Percentiles rank a stretch among this genome's conserved stretches.
phyloP scores from a whole-genome alignment of 352 stramenopile species.

The Pythium plurisporium region DNA sequence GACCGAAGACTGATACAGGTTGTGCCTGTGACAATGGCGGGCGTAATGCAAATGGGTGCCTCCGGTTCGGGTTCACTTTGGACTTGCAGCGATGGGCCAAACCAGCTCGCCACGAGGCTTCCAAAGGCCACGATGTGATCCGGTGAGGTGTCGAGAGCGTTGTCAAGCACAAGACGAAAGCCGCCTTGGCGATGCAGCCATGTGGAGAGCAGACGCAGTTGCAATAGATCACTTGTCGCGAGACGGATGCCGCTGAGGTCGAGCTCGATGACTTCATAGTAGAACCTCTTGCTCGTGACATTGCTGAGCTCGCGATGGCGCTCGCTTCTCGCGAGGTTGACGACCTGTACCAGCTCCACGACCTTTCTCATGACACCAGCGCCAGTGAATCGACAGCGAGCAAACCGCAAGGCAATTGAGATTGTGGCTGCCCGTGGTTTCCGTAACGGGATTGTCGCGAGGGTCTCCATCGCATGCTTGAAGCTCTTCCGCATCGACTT shows the following conservation, averaged over 20 bases:
- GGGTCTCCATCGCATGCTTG: slow-evolving; percentile 21
- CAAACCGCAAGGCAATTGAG: slow-evolving; percentile 31
- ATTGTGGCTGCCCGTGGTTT: slow-evolving; percentile 6
- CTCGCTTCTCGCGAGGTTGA: background rate
- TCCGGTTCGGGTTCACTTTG: background rate
- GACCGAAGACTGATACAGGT: slow-evolving; percentile 18
- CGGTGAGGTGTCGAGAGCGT: background rate
- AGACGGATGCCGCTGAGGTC: slow-evolving; percentile 6
- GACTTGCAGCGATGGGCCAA: background rate
- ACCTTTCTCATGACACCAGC: background rate
- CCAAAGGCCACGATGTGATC: slow-evolving; percentile 18
- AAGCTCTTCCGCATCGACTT: slow-evolving; percentile 28
- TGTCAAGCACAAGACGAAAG: slow-evolving; percentile 28
- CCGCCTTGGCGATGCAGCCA: too few relatives aligned
- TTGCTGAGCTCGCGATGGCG: slow-evolving; percentile 8
- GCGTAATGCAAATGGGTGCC: background rate
- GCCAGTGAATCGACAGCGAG: background rate
- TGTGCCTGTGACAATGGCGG: background rate
- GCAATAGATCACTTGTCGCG: background rate
- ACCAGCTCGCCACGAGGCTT: slow-evolving; percentile 25
- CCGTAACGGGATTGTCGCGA: slow-evolving; percentile 15
- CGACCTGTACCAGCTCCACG: background rate
- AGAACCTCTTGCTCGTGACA: slow-evolving; percentile 4
- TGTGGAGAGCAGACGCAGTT: background rate
- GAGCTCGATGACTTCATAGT: slow-evolving; percentile 10